Conservation (phyloP, 352 stramenopile species). For the Globisporangium splendens region DNA sequence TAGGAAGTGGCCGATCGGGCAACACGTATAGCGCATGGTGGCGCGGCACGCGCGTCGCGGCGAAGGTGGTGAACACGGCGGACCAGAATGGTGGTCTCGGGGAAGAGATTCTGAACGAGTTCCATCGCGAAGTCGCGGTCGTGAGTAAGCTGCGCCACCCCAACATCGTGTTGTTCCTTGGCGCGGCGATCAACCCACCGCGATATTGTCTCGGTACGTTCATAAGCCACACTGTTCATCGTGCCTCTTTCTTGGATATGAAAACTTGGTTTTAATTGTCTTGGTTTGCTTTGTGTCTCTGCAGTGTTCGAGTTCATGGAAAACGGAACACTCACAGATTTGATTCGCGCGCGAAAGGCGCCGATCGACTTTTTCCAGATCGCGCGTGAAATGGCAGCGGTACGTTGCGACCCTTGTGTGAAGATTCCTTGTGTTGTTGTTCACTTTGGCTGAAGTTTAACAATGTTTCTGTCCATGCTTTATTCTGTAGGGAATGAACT, state of each 20-base stretch:
- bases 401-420: slow-evolving; percentile 12
- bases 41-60: slow-evolving; percentile 74
- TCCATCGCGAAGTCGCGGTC: slow-evolving; percentile 80
- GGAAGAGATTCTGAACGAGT: slow-evolving; percentile 82
- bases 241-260: no score
- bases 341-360: slow-evolving; percentile 65
- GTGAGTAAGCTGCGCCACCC: slow-evolving; percentile 83
- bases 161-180: slow-evolving; percentile 86
- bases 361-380: slow-evolving; percentile 83
- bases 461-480: neutral
- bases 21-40: slow-evolving; percentile 80
- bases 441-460: neutral
- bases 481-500: slow-evolving; percentile 85
- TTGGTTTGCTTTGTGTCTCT: no score
- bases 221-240: no score
- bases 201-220: slow-evolving; percentile 79
- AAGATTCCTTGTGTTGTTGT: neutral
- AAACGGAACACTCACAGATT: slow-evolving; percentile 77
- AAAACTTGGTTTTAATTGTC: no score
- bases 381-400: slow-evolving; percentile 75
- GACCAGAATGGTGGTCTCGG: slow-evolving; percentile 60
- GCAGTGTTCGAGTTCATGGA: slow-evolving; percentile 88
- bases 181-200: slow-evolving; percentile 68
- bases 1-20: slow-evolving; percentile 71
- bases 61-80: slow-evolving; percentile 77